A percentile compares a stretch with the other conserved stretches of the same genome.
These are phyloP conservation scores for Apiotrichum gamsii DNA, from an alignment of 1,284 basidiomycete species.

Conservation along the genomic window DNA sequence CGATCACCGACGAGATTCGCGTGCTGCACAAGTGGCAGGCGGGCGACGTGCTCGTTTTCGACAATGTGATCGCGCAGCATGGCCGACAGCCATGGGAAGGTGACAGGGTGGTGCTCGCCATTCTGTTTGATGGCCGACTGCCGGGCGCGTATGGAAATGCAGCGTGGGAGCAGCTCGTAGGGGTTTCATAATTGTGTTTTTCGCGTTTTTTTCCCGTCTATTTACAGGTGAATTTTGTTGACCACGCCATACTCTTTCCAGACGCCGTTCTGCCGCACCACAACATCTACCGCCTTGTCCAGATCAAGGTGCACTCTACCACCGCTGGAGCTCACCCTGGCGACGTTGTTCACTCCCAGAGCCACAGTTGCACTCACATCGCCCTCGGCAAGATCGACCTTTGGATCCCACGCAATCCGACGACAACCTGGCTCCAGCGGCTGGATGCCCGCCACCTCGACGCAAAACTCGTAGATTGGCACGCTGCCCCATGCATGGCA, in stretches of 20 bases:
- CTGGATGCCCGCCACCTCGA: slow-evolving; percentile 25
- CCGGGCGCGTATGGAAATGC: slow-evolving; percentile 12
- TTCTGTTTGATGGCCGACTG: slow-evolving; percentile 7
- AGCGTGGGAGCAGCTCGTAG: too few species aligned
- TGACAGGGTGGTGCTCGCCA: slow-evolving; percentile 9
- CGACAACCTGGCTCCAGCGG: slow-evolving; percentile 19
- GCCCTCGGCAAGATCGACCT: not conserved
- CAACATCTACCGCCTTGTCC: too few species aligned
- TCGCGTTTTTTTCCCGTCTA: too few species aligned
- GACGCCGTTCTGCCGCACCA: too few species aligned
- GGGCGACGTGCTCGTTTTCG: slow-evolving; percentile 14
- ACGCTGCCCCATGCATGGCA: slow-evolving; percentile 32
- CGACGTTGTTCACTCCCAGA: not conserved
- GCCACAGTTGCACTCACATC: not conserved
- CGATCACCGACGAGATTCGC: slow-evolving; percentile 14
- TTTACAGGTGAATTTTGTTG: too few species aligned
- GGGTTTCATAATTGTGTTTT: too few species aligned
- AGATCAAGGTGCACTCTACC: not conserved
- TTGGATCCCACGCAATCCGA: slow-evolving; percentile 9
- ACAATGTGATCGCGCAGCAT: slow-evolving; percentile 15
- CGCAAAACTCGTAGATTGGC: slow-evolving; percentile 26
- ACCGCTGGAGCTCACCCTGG: not conserved
- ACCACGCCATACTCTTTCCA: too few species aligned
- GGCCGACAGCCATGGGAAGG: slow-evolving; percentile 11
- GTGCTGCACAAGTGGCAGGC: slow-evolving; percentile 15